Percentiles rank a stretch among this genome's conserved stretches.
Conservation (phyloP, 2,329 filamentous ascomycete species). For the Triangularia verruculosa region DNA sequence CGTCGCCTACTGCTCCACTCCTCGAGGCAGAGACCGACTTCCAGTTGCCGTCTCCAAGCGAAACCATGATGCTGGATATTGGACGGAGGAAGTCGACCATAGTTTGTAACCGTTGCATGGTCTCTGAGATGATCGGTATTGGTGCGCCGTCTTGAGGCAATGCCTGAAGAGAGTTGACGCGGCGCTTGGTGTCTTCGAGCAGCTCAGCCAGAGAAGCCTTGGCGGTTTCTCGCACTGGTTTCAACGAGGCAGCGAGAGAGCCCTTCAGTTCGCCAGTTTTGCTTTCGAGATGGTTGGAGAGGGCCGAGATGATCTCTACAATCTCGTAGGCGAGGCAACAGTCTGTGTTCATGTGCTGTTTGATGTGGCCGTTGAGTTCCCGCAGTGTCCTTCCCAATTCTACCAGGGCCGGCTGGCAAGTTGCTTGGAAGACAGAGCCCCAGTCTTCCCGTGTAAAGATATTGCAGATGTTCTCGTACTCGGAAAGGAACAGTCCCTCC, state of each 20-base stretch:
- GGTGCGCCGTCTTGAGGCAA: slow-evolving; percentile 77
- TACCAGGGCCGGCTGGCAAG: slow-evolving; percentile 72
- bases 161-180: slow-evolving; percentile 60
- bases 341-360: slow-evolving; percentile 79
- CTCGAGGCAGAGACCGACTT: slow-evolving; percentile 48
- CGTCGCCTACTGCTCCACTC: slow-evolving; percentile 56
- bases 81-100: slow-evolving; percentile 85
- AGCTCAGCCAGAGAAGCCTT: slow-evolving; percentile 81
- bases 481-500: slow-evolving; percentile 80
- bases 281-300: slow-evolving; percentile 76
- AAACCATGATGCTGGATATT: slow-evolving; percentile 85
- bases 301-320: slow-evolving; percentile 78
- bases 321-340: slow-evolving; percentile 96
- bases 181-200: slow-evolving; percentile 76
- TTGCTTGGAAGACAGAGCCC: slow-evolving; percentile 72
- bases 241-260: slow-evolving; percentile 77
- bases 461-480: slow-evolving; percentile 86
- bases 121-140: slow-evolving; percentile 74
- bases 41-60: slow-evolving; percentile 92
- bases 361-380: slow-evolving; percentile 88
- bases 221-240: slow-evolving; percentile 87
- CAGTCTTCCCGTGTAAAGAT: slow-evolving; percentile 86
- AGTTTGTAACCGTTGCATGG: slow-evolving; percentile 79
- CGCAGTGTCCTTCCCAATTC: slow-evolving; percentile 83
- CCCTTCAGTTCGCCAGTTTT: slow-evolving; percentile 83